Evolutionary conservation across 164 flowering plant genomes (phyloP).

Genomic region (Euptelea pleiosperma): DNA sequence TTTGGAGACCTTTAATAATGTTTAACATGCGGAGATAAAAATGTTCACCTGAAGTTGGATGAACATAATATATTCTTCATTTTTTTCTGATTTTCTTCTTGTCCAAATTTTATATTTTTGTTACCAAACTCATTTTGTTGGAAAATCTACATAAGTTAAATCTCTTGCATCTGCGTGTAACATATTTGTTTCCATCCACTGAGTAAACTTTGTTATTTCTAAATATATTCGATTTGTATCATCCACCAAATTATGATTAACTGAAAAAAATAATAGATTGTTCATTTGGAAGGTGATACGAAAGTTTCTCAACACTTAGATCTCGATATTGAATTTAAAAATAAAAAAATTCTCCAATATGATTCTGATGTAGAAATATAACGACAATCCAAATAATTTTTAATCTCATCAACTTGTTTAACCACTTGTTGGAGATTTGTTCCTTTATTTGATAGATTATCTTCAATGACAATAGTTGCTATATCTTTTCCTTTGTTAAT

Average conservation of each 20-base stretch:
- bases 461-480: background rate
- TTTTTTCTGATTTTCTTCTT: background rate
- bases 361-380: background rate
- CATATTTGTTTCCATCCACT: constrained; percentile 2
- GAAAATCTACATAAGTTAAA: background rate
- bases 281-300: background rate
- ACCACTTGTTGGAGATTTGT: background rate
- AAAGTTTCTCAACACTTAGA: background rate
- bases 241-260: background rate
- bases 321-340: background rate
- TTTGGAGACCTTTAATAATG: background rate
- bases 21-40: constrained; percentile 2
- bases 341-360: background rate
- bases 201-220: background rate
- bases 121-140: background rate
- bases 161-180: background rate
- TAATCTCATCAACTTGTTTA: background rate
- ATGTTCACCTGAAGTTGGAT: constrained; percentile 5
- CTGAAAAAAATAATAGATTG: background rate
- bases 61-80: background rate
- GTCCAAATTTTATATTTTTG: background rate
- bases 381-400: background rate
- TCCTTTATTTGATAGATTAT: background rate
- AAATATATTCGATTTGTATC: too few relatives aligned
- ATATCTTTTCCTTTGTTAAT: background rate